Evolutionary conservation across 169 alveolate genomes (phyloP), one percentile per base, ranked within the genome.

Genomic region (Babesia bigemina): DNA sequence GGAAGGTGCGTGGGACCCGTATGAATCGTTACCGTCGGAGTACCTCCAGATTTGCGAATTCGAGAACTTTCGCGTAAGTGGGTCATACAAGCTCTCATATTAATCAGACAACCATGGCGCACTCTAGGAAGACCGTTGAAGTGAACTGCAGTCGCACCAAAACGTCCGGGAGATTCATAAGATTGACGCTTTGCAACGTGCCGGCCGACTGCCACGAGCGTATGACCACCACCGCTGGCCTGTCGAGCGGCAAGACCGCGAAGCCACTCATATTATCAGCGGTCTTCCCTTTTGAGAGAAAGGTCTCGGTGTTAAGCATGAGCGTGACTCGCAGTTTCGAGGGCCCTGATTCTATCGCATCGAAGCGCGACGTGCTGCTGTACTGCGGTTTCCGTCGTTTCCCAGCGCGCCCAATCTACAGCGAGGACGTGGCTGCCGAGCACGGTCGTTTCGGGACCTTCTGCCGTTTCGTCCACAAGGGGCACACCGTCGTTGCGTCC

Each of bases 381-480:
- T 93, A 94, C 73, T 93, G 94, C 69, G 99, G 99, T 26, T 96
- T 96, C 84, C 86, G 99, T 82, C 87, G 97, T 79, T 83, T 83
- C 36, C 85, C 81, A 11, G 81, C 71, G 0, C 17, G 28, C 6
- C 90, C 90, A 22, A 74, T 49, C 19, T 83, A 74, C 82, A 83
- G 90, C 56, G 63, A 69, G 65, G 74, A 70, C 29, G 62, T 75
- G 36, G 71, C 78, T 22, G 86, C 63, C 21, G 86, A 75, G 44
- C 58, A 76, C 19, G 86, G 90, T 13, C 62, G 79, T 24, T 49
- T 71, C 42, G 85, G 86, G 19, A 75, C 62, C 12, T 83, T 63
- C 55, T 48, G 63, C 28, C 79, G 86, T 26, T 50, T 57, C 44
- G 22, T 83, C 7, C 63, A 83, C 29, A 65, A 62, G 58, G 86